phyloP scores from a whole-genome alignment of 805 yeast species.

The Metschnikowia cubensis region DNA sequence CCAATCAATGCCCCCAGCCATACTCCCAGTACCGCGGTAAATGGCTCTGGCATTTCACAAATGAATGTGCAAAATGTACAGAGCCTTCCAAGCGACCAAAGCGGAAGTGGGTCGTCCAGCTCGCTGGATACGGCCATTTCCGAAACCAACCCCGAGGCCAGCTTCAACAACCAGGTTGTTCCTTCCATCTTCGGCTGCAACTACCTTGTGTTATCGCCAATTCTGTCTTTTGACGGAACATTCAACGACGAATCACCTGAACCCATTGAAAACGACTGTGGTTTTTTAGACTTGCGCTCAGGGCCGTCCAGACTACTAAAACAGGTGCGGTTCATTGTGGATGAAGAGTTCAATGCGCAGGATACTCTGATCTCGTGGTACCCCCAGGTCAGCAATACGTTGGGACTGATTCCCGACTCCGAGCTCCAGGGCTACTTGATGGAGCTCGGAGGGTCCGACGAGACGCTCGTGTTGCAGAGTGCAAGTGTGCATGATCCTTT shows the following conservation, averaged over 20 bases:
- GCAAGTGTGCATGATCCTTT: neutral
- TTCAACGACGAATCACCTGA: neutral
- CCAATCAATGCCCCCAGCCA: no score
- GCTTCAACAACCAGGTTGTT: neutral
- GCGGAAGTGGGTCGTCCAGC: neutral
- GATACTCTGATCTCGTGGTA: neutral
- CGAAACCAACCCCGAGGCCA: constrained; percentile 3
- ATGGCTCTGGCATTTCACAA: no score
- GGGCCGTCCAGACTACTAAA: neutral
- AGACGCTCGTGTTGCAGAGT: constrained; percentile 1
- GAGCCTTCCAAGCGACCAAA: neutral
- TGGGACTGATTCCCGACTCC: neutral
- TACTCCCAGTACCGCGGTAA: no score
- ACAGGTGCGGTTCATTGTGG: constrained; percentile 1
- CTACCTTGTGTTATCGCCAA: constrained; percentile 2
- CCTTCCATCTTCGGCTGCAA: neutral
- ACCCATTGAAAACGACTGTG: constrained; percentile 1
- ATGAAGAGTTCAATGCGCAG: constrained; percentile 4
- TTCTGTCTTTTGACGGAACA: constrained; percentile 6
- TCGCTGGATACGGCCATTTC: neutral
- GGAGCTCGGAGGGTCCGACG: constrained; percentile 2
- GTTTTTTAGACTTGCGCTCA: neutral
- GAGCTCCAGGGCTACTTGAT: constrained; percentile 1
- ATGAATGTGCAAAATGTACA: no score
- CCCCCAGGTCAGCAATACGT: neutral